Conservation (phyloP, 2,329 filamentous ascomycete species). For the Penicillium thymicola region DNA sequence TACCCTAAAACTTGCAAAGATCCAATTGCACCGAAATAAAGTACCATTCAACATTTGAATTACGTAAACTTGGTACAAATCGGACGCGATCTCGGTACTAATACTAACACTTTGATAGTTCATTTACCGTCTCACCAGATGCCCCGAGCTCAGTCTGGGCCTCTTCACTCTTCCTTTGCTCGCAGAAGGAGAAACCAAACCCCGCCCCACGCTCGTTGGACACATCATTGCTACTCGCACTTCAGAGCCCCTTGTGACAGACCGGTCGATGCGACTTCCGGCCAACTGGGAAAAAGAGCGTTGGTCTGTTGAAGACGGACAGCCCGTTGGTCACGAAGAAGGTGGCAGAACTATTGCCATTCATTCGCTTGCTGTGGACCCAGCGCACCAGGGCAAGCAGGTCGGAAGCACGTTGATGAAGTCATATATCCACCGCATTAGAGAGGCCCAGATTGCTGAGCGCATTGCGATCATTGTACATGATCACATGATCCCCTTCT, state of each 20-base stretch:
- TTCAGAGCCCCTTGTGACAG: conserved; percentile 61
- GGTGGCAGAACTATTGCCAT: conserved; percentile 71
- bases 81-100: conserved; percentile 4
- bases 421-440: conserved; percentile 74
- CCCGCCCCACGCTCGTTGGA: conserved; percentile 63
- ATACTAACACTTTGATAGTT: conserved; percentile 52
- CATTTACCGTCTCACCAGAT: conserved; percentile 69
- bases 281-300: conserved; percentile 59
- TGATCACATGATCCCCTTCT: conserved; percentile 70
- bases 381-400: conserved; percentile 69
- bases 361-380: conserved; percentile 78
- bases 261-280: conserved; percentile 73
- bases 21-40: neutral
- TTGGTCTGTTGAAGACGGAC: conserved; percentile 37
- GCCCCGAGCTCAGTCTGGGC: conserved; percentile 74
- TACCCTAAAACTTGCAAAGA: neutral
- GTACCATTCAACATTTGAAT: neutral
- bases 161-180: conserved; percentile 64
- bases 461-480: conserved; percentile 74
- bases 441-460: conserved; percentile 65
- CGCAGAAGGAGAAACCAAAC: conserved; percentile 57
- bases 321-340: conserved; percentile 66
- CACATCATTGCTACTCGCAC: conserved; percentile 76
- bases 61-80: neutral
- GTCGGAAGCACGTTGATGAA: conserved; percentile 71